Evolutionary conservation across 2,329 filamentous ascomycete species (phyloP).

Genomic region (Trichoderma asperellum): DNA sequence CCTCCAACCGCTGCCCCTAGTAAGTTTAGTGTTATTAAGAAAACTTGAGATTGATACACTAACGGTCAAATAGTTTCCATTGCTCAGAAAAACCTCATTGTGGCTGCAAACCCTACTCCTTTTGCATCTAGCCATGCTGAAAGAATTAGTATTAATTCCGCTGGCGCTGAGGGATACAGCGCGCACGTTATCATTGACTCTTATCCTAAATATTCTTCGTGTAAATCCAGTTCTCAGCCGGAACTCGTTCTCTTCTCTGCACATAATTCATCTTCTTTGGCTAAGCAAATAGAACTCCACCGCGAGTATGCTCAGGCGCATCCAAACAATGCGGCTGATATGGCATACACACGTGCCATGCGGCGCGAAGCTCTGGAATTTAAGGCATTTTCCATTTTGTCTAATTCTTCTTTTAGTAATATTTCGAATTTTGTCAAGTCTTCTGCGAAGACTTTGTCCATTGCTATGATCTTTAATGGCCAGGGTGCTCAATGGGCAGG

Average conservation of each 20-base stretch:
- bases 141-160: conserved; percentile 40
- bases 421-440: conserved; percentile 8
- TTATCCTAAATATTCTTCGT: not conserved
- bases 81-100: conserved; percentile 34
- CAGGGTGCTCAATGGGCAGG: conserved; percentile 51
- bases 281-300: conserved; percentile 22
- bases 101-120: conserved; percentile 39
- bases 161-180: conserved; percentile 45
- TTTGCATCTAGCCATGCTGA: conserved; percentile 42
- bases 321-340: conserved; percentile 20
- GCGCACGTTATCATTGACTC: conserved; percentile 39
- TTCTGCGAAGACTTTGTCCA: not conserved
- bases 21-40: not conserved
- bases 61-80: conserved; percentile 34
- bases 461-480: conserved; percentile 47
- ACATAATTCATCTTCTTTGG: conserved; percentile 7
- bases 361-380: conserved; percentile 8
- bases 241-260: conserved; percentile 27
- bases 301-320: conserved; percentile 39
- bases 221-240: not conserved
- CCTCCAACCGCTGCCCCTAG: conserved; percentile 35
- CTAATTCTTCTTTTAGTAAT: conserved; percentile 5
- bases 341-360: conserved; percentile 21
- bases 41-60: not conserved
- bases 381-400: conserved; percentile 29